Evolutionary conservation across 768 basidiomycete genomes (phyloP).

Genomic region (Rubroboletus pulcherrimus): DNA sequence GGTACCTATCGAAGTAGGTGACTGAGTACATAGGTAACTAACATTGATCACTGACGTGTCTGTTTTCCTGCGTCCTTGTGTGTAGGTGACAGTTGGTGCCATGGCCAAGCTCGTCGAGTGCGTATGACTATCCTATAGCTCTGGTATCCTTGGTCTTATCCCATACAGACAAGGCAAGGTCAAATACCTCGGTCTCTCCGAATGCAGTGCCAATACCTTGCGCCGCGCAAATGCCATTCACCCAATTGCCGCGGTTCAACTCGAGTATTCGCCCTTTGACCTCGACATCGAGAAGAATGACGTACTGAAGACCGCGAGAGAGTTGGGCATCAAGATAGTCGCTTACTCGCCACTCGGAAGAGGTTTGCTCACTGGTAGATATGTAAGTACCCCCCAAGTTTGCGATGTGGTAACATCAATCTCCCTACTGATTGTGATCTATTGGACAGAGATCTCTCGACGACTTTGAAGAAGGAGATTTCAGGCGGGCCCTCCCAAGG

Average conservation of each 20-base stretch:
- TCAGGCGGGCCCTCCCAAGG: constrained; percentile 22
- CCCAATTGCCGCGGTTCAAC: constrained; percentile 47
- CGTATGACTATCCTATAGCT: neutral
- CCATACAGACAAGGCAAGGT: constrained; percentile 35
- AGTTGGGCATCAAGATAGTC: constrained; percentile 47
- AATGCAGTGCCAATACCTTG: constrained; percentile 43
- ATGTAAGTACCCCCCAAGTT: constrained; percentile 24
- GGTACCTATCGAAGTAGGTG: constrained; percentile 45
- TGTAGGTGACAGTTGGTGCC: constrained; percentile 40
- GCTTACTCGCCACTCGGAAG: constrained; percentile 53
- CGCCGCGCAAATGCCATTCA: constrained; percentile 50
- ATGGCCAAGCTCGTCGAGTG: constrained; percentile 54
- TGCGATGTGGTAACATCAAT: too few relatives aligned
- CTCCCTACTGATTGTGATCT: neutral
- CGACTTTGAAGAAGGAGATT: constrained; percentile 30
- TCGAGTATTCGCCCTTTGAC: constrained; percentile 50
- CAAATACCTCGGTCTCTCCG: constrained; percentile 51
- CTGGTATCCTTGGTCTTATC: neutral
- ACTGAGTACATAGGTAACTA: too few relatives aligned
- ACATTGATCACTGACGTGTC: neutral
- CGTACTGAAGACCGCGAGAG: constrained; percentile 42
- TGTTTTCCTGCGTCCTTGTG: neutral
- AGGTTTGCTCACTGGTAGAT: constrained; percentile 47
- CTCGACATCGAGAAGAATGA: constrained; percentile 45
- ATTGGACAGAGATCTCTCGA: constrained; percentile 30